Percentiles rank a stretch among this genome's conserved stretches.
Conservation (phyloP, 257 asterid genomes). For the Lycium barbarum region DNA sequence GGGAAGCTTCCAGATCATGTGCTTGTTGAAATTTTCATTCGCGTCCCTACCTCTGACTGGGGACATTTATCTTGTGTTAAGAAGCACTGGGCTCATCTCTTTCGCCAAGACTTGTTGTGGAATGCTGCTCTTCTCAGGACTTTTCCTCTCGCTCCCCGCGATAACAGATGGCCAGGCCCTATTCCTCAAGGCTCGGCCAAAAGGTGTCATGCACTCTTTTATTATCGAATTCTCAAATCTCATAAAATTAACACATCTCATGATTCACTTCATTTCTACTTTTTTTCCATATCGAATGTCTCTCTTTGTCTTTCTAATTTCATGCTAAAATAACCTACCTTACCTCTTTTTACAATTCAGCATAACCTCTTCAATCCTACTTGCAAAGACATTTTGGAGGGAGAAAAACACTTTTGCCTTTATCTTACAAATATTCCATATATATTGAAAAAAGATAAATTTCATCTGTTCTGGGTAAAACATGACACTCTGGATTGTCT, state of each 20-base stretch:
- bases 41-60: slow-evolving; percentile 69
- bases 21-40: slow-evolving; percentile 62
- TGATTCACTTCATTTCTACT: too few relatives aligned
- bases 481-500: background rate
- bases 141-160: slow-evolving; percentile 62
- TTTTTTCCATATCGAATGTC: too few relatives aligned
- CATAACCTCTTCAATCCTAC: too few relatives aligned
- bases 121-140: slow-evolving; percentile 63
- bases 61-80: slow-evolving; percentile 59
- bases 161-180: slow-evolving; percentile 80
- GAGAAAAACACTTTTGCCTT: too few relatives aligned
- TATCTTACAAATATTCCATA: background rate
- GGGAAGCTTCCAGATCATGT: slow-evolving; percentile 68
- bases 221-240: background rate
- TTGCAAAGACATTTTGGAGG: too few relatives aligned
- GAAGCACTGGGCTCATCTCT: slow-evolving; percentile 68
- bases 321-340: too few relatives aligned
- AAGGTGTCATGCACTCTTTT: slow-evolving; percentile 45
- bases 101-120: slow-evolving; percentile 74
- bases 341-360: too few relatives aligned
- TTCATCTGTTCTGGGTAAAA: background rate
- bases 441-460: background rate
- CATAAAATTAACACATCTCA: too few relatives aligned
- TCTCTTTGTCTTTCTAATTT: too few relatives aligned
- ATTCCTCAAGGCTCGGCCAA: slow-evolving; percentile 74